Evolutionary conservation across 163 green algal genomes (phyloP), one percentile per base, ranked within the genome.

Genomic region (Scenedesmus sp.): DNA sequence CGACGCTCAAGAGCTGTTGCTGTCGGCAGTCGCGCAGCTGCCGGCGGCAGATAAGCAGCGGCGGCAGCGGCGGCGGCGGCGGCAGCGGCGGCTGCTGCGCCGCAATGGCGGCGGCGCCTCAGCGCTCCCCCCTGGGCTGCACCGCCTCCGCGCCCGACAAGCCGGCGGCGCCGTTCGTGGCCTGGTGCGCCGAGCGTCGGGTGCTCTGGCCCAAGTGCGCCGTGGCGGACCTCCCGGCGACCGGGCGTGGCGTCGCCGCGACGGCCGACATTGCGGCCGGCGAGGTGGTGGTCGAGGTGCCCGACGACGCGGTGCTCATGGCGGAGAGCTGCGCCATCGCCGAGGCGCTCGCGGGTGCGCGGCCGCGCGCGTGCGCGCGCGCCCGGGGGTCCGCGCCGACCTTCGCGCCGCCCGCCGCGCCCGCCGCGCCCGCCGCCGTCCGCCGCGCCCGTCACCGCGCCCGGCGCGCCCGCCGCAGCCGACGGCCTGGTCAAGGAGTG

Each of bases 261-360:
- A 76, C 48, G 0, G 17, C 64, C 34, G 60, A 50, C 11, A 87
- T 87, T 10, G 51, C 42, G 15, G 26, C 48, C 36, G 67, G 47
- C 0, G 78, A 87, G 50, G 73, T 85, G 7, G 86, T 87, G 18
- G 81, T 91, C 13, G 83, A 89, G 63, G 81, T 82, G 22, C 86
- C 86, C 13, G 86, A 91, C 51, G 79, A 83, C 31, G 78, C 76
- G 0, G 86, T 91, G 36, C 82, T 89, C 10, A 89, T 91, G 86
- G 81, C 69, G 0, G 86, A 91, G 45, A 89, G 84, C 64, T 86
- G 78, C 66, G 33, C 50, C n/a, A 89, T 89, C 18, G 44, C 54
- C 3, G 69, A 83, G 2, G 26, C 83, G n/a, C 84, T 91, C 11
- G 86, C 85, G 36, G 83, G 83, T 87, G 56, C 31, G 70, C 0